Evolutionary conservation across 2,329 filamentous ascomycete species (phyloP), one percentile per base, ranked within the genome.

Genomic region (Alternaria brassicicola): DNA sequence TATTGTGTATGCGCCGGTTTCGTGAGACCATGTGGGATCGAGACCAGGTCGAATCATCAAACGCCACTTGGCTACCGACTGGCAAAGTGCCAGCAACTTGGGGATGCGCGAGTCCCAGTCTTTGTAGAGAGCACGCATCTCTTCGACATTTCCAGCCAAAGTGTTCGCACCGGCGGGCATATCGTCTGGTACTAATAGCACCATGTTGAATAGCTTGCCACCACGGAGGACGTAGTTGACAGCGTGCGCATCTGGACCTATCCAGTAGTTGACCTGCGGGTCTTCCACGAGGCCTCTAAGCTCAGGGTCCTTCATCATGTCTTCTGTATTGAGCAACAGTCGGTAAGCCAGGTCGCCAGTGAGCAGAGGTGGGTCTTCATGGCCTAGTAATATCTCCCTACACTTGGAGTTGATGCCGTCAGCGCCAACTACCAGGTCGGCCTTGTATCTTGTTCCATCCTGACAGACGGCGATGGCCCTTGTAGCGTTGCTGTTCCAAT

Each of bases 61-160:
- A 2, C 84, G 79, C 86, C 86, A 89, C 70, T 88, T 89, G 48
- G 81, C 80, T 0, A 88, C 85, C 0, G 82, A 84, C 41, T 85
- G 77, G 67, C 85, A 88, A 17, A 88, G 79, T 0, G 76, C 74
- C 0, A 88, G 77, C 4, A 88, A 77, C 67, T 88, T 88, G 17
- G 80, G 75, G 31, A 78, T 77, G 0, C 78, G 76, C 1, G 84
- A 83, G 64, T 88, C 86, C 86, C 86, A 88, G 41, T 82, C 81
- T 43, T 80, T 76, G 62, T 84, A 88, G 5, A 84, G 75, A 0
- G 80, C 79, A 46, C 80, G 79, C 82, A 85, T 85, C 62, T 85
- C 82, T 31, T 83, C 76, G 3, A 86, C 80, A 53, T 82, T 82
- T 3, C 82, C 84, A 13, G 80, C 76, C 0, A 83, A 75, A 3